Percentiles rank a stretch among this genome's conserved stretches.
Evolutionary conservation across 148 eudicot species (phyloP).

Genomic region (Arctostaphylos glauca): DNA sequence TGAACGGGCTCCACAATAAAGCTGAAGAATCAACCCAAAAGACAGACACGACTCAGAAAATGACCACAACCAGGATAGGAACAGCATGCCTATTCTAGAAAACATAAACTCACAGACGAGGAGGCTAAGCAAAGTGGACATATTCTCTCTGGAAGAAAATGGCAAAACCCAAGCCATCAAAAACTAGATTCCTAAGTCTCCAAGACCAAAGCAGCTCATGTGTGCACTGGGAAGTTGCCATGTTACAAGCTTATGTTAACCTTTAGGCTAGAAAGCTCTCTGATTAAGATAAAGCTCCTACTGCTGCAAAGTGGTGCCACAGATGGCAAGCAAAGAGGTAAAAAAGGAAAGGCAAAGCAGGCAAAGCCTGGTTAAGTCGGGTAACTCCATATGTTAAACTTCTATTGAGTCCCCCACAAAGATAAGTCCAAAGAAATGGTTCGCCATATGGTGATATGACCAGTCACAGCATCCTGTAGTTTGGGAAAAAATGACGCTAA

Average conservation of each 20-base stretch:
- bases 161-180: background rate
- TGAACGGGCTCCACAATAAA: background rate
- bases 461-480: background rate
- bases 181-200: background rate
- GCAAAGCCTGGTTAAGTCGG: background rate
- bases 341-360: background rate
- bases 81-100: background rate
- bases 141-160: background rate
- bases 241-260: background rate
- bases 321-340: background rate
- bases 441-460: background rate
- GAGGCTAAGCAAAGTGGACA: background rate
- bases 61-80: background rate
- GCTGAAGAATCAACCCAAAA: background rate
- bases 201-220: background rate
- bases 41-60: background rate
- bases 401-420: background rate
- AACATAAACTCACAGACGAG: background rate
- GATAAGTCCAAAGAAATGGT: background rate
- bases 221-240: background rate
- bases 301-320: background rate
- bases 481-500: background rate
- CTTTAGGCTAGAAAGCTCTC: background rate
- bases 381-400: background rate
- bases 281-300: background rate